phyloP scores from a whole-genome alignment of 805 yeast species.

The Scheffersomyces amazonensis region DNA sequence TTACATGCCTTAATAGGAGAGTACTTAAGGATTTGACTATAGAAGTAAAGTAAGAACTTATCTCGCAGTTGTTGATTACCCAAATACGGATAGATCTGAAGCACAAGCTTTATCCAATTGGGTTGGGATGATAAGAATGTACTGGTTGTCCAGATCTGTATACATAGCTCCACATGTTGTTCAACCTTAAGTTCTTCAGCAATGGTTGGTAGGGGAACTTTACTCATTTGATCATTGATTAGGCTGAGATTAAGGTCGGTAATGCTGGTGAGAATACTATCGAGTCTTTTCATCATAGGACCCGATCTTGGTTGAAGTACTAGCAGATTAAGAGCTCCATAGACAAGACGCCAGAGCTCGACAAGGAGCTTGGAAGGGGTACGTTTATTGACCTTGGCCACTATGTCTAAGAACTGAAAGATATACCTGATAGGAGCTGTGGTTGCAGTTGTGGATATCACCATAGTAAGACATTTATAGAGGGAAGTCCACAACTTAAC shows the following conservation, averaged over 20 bases:
- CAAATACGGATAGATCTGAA: constrained; percentile 37
- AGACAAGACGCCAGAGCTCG: neutral
- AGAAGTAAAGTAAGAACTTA: constrained; percentile 26
- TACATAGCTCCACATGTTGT: constrained; percentile 20
- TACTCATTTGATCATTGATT: constrained; percentile 30
- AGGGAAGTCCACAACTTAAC: neutral
- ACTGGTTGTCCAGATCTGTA: constrained; percentile 28
- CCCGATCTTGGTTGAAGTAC: neutral
- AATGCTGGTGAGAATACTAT: neutral
- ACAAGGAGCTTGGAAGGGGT: neutral
- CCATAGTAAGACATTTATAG: neutral
- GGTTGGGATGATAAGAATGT: constrained; percentile 12
- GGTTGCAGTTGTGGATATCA: neutral
- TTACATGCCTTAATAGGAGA: constrained; percentile 16
- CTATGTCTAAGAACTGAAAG: neutral
- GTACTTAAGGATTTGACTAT: constrained; percentile 20
- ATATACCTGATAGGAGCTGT: neutral
- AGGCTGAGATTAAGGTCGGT: neutral
- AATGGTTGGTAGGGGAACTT: constrained; percentile 26
- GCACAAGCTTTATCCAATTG: constrained; percentile 35
- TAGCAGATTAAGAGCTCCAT: neutral
- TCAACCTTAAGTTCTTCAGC: constrained; percentile 18
- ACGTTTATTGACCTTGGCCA: neutral
- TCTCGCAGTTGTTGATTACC: constrained; percentile 38
- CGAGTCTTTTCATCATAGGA: neutral